A percentile compares a stretch with the other conserved stretches of the same genome.
phyloP scores from a whole-genome alignment of 23 red algal species.

The Gracilaria gracilis region DNA sequence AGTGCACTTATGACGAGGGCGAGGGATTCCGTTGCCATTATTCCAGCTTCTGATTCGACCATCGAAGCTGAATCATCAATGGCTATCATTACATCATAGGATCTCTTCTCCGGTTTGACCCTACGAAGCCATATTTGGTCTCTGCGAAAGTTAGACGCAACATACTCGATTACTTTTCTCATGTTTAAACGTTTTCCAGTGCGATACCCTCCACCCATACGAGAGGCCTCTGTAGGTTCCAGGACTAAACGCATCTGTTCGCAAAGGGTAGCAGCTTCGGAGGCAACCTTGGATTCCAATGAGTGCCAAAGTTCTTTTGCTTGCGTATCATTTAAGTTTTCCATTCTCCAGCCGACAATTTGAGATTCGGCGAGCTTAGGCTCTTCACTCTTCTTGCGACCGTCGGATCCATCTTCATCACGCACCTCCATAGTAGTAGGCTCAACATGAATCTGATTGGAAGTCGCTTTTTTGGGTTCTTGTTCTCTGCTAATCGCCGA shows the following conservation, averaged over 20 bases:
- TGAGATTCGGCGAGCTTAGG: neutral
- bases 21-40: constrained; percentile 84
- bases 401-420: neutral
- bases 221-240: constrained; percentile 71
- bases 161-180: constrained; percentile 93
- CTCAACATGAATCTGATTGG: neutral
- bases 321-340: constrained; percentile 33
- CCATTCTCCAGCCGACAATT: constrained; percentile 3
- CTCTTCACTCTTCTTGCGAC: neutral
- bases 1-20: constrained; percentile 80
- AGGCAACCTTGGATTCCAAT: constrained; percentile 56
- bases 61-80: constrained; percentile 98
- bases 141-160: constrained; percentile 86
- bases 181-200: constrained; percentile 97
- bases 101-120: constrained; percentile 80
- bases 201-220: constrained; percentile 85
- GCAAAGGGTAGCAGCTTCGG: constrained; percentile 65
- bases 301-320: constrained; percentile 60
- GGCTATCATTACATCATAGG: constrained; percentile 93
- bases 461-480: neutral
- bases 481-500: neutral
- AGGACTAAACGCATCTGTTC: constrained; percentile 90
- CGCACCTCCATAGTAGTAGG: neutral
- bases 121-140: constrained; percentile 98
- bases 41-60: constrained; percentile 82